phyloP scores from a whole-genome alignment of 2,329 filamentous ascomycete species.

The Raffaelea albimanens region DNA sequence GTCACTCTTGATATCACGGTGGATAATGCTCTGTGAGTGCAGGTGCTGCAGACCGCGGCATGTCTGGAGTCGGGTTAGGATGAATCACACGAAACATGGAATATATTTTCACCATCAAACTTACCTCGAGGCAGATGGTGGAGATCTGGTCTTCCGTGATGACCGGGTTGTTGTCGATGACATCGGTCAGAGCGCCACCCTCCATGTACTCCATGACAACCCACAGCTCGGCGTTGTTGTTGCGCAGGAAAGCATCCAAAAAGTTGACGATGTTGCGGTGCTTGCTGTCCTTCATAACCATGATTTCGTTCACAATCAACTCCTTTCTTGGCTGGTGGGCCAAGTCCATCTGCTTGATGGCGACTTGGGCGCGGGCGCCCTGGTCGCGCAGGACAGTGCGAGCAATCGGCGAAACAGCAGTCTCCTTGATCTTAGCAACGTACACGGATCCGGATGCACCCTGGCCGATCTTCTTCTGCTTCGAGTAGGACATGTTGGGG shows the following conservation, averaged over 20 bases:
- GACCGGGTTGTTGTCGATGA: conserved; percentile 93
- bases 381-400: conserved; percentile 69
- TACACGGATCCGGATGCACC: conserved; percentile 97
- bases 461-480: conserved; percentile 99
- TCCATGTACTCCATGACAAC: conserved; percentile 99
- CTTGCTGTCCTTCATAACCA: conserved; percentile 99
- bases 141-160: conserved; percentile 97
- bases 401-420: conserved; percentile 70
- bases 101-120: too few relatives aligned
- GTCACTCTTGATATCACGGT: conserved; percentile 98
- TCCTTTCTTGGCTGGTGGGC: conserved; percentile 96
- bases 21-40: conserved; percentile 93
- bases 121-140: conserved; percentile 90
- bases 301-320: conserved; percentile 97
- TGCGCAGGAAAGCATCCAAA: conserved; percentile 89
- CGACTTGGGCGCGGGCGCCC: conserved; percentile 77
- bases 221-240: conserved; percentile 94
- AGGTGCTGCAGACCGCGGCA: conserved; percentile 92
- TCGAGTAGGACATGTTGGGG: conserved; percentile 90
- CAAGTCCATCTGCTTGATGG: conserved; percentile 99
- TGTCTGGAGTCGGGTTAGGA: conserved; percentile 52
- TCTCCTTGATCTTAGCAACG: conserved; percentile 89
- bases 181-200: conserved; percentile 91
- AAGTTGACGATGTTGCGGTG: conserved; percentile 99
- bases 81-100: too few relatives aligned